Evolutionary conservation across 2,329 filamentous ascomycete genomes (phyloP).

Genomic region (Fusarium sp.): DNA sequence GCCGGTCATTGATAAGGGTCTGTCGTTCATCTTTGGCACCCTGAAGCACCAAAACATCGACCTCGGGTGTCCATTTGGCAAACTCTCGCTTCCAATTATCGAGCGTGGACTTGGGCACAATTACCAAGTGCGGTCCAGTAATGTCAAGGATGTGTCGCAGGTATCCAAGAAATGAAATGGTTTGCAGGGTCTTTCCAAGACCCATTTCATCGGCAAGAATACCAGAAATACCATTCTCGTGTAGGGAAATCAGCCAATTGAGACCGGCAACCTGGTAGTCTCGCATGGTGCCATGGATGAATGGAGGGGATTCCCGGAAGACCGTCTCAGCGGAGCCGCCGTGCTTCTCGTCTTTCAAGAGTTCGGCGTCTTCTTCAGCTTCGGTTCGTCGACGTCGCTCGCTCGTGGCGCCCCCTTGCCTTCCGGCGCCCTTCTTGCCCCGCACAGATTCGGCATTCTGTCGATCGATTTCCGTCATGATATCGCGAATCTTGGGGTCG

Average conservation of each 20-base stretch:
- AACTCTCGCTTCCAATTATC: conserved; percentile 99
- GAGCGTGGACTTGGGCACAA: conserved; percentile 94
- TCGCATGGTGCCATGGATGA: conserved; percentile 87
- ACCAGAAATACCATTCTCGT: conserved; percentile 98
- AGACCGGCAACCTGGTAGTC: conserved; percentile 96
- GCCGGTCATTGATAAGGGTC: conserved; percentile 84
- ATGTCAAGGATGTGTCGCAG: conserved; percentile 90
- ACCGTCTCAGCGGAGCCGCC: conserved; percentile 87
- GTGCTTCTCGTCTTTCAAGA: conserved; percentile 85
- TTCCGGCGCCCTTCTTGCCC: conserved; percentile 76
- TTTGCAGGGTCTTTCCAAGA: conserved; percentile 96
- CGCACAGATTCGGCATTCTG: conserved; percentile 82
- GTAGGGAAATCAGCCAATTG: conserved; percentile 97
- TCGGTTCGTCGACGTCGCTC: conserved; percentile 89
- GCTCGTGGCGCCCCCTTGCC: conserved; percentile 84
- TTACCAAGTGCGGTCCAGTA: conserved; percentile 88
- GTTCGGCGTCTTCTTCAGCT: conserved; percentile 95
- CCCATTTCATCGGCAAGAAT: conserved; percentile 99
- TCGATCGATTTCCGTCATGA: conserved; percentile 93
- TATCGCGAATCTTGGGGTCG: conserved; percentile 91
- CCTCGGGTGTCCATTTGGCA: conserved; percentile 90
- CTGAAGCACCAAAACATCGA: conserved; percentile 92
- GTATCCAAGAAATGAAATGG: conserved; percentile 96
- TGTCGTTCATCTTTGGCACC: conserved; percentile 94
- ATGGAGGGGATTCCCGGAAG: conserved; percentile 93